Evolutionary conservation across 352 stramenopile species (phyloP), one percentile per base, ranked within the genome.

Genomic region (Globisporangium polare): DNA sequence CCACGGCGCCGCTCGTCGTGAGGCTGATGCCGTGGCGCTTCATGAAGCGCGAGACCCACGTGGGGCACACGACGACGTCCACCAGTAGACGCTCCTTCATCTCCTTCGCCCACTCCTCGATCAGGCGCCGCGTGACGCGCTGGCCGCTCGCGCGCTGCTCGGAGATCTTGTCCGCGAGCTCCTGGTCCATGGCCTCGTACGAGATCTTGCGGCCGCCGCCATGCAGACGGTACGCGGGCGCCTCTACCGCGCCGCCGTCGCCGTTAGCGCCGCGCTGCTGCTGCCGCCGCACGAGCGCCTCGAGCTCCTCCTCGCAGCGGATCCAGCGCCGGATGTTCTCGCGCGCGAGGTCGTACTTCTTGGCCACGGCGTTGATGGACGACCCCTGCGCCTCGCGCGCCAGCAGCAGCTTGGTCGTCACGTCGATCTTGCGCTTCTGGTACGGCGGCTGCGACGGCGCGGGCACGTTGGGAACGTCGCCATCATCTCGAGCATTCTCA

Each of bases 31-130:
- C 20, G 5, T 63, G 57, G 20, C 45, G 57, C 33, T 43, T 27
- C 57, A 63, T 63, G 57, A 63, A 63, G 31, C 57, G 57, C 24
- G 45, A 56, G 22, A 63, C 50, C 57, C 57, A 63, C 45, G 57
- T 46, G 20, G 57, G 57, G n/a, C 45, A 45, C 15, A 63, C 33
- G 7, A 45, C 33, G 2, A 53, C 57, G 33, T 56, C 57, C 4
- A 53, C 27, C 29, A 49, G 45, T 22, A 56, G 6, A 6, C 31
- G 22, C 33, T 39, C 45, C 27, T 63, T 63, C 45, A 54, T n/a
- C 33, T 63, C 57, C 20, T 37, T 29, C 4, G 57, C 57, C 57
- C 57, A 63, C n/a, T 63, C 57, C 9, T 45, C 31, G 31, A 63
- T 35, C 27, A 56, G 20, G 12, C 45, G 45, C 27, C 57, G 43